These are phyloP conservation scores for Amanita jacksonii DNA, from an alignment of 768 basidiomycete genomes.

Conservation along the genomic window DNA sequence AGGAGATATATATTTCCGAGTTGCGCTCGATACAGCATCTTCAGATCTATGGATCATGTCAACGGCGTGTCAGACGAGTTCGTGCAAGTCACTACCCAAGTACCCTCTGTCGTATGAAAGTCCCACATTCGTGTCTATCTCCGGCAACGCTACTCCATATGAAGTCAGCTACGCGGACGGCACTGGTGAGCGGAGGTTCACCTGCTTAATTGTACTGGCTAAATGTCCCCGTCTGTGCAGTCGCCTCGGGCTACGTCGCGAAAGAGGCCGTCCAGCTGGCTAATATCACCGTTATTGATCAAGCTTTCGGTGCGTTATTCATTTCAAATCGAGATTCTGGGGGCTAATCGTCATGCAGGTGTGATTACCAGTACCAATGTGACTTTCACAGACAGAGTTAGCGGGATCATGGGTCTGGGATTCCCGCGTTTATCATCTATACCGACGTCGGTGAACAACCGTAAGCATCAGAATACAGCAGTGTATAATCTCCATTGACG, in stretches of 20 bases:
- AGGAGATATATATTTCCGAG: slow-evolving; percentile 58
- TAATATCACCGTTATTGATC: slow-evolving; percentile 50
- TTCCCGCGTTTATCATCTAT: slow-evolving; percentile 68
- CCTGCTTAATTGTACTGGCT: slow-evolving; percentile 1
- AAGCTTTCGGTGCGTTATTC: slow-evolving; percentile 52
- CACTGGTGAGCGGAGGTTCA: slow-evolving; percentile 39
- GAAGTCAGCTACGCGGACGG: slow-evolving; percentile 55
- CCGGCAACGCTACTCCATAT: slow-evolving; percentile 53
- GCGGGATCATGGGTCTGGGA: slow-evolving; percentile 68
- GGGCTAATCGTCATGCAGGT: slow-evolving; percentile 27
- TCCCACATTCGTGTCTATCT: slow-evolving; percentile 52
- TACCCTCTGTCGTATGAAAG: slow-evolving; percentile 65
- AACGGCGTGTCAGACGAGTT: slow-evolving; percentile 44
- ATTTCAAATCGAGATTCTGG: not conserved
- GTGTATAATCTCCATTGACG: slow-evolving; percentile 1
- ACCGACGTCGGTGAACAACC: slow-evolving; percentile 31
- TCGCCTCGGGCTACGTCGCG: slow-evolving; percentile 61
- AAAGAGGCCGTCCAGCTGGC: slow-evolving; percentile 50
- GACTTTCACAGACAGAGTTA: slow-evolving; percentile 50
- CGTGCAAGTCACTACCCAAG: slow-evolving; percentile 51
- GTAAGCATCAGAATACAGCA: slow-evolving; percentile 36
- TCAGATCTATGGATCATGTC: slow-evolving; percentile 66
- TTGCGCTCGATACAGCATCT: slow-evolving; percentile 68
- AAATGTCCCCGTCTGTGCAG: slow-evolving; percentile 23
- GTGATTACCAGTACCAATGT: slow-evolving; percentile 55